Conservation (phyloP, 306 rosid species). For the Acmispon strigosus region DNA sequence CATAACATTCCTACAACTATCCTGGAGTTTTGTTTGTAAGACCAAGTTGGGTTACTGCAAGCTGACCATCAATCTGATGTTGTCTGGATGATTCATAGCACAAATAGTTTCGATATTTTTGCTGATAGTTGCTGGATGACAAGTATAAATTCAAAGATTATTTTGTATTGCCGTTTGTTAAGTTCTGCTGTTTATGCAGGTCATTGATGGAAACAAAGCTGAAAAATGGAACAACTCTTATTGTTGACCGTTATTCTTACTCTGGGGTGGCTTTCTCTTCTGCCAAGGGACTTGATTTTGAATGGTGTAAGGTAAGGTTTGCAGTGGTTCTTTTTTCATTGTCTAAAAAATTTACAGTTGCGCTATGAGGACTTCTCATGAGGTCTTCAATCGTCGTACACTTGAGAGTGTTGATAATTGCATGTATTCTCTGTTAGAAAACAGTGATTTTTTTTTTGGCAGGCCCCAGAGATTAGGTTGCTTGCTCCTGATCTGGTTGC, state of each 20-base stretch:
- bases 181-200: constrained; percentile 36
- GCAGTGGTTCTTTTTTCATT: background rate
- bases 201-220: constrained; percentile 78
- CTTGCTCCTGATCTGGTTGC: constrained; percentile 73
- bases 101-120: background rate
- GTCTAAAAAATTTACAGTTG: background rate
- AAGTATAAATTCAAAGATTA: background rate
- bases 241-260: constrained; percentile 92
- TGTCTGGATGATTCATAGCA: background rate
- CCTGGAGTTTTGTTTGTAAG: too few species aligned
- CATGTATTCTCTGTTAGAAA: background rate
- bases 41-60: too few species aligned
- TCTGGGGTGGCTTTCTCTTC: constrained; percentile 95
- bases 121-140: background rate
- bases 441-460: constrained; percentile 17
- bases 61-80: background rate
- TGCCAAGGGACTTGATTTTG: constrained; percentile 78
- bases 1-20: too few species aligned
- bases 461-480: constrained; percentile 88
- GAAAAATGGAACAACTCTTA: constrained; percentile 75
- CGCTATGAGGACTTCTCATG: background rate
- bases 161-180: background rate
- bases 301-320: constrained; percentile 82
- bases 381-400: background rate
- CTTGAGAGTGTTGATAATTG: background rate